Evolutionary conservation across 2,329 filamentous ascomycete species (phyloP), one percentile per base, ranked within the genome.

Genomic region (Penicillium sp.): DNA sequence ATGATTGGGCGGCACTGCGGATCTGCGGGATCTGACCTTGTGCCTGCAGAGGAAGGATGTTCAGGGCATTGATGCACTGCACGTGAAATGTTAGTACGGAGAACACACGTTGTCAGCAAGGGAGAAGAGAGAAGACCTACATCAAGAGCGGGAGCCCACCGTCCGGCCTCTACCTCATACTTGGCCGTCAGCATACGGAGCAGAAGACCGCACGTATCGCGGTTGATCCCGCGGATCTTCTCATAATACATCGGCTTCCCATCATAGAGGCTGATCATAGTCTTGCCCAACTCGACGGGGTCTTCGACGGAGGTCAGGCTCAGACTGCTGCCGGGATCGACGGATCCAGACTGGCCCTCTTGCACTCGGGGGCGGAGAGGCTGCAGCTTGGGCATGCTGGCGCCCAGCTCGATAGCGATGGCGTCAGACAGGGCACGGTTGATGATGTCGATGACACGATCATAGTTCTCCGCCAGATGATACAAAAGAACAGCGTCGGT

Each of bases 401-500:
- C 85, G 45, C 89, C 90, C 59, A 95, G 80, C 60, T 95, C 90
- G 9, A 91, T 79, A 9, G 88, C 85, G 50, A 97, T 83, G 39
- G 89, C 88, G 68, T 97, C 90, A 47, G 90, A 94, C 33, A 98
- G 77, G 3, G 90, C 86, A 35, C 90, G 85, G 69, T 90, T 95
- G 63, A 97, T 82, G 56, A 97, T 91, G 26, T 81, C 76, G 38
- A 96, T 83, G n/a, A 97, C 94, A 46, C 84, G 90, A 66, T 98
- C 90, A 66, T 95, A 97, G 67, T 98, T 90, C 62, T 89, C 88
- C 0, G 93, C 91, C 38, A 98, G 77, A 67, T 98, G 91, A 68
- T 95, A 97, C 44, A 98, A 77, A 43, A 98, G 78, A 11, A 97
- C 91, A 2, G 94, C 90, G 69, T 98, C 93, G 0, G 91, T 94